Evolutionary conservation across 1,284 basidiomycete species (phyloP).

Genomic region (Heliocybe sulcata): DNA sequence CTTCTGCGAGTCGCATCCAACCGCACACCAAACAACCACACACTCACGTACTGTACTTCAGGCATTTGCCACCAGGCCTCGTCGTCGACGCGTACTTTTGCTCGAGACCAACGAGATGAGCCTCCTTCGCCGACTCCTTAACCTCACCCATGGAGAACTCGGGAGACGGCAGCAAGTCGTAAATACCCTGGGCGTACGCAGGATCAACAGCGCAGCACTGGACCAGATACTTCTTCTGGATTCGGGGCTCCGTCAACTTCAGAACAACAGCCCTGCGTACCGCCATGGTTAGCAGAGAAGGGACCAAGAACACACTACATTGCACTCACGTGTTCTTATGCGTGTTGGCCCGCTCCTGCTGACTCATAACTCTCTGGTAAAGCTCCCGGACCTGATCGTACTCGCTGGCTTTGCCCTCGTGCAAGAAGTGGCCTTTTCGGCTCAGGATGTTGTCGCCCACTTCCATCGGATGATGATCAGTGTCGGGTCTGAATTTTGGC

Average conservation of each 20-base stretch:
- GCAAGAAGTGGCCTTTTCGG: background rate
- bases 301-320: too few species aligned
- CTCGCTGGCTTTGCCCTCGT: background rate
- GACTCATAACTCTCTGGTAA: background rate
- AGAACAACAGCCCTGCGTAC: background rate
- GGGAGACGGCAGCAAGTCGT: background rate
- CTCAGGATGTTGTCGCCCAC: background rate
- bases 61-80: background rate
- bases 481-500: background rate
- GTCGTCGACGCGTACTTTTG: background rate
- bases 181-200: background rate
- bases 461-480: background rate
- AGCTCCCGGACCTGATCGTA: constrained; percentile 1
- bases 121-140: background rate
- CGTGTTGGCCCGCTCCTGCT: background rate
- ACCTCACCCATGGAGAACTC: background rate
- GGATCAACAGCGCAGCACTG: background rate
- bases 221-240: background rate
- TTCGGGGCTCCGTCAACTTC: background rate
- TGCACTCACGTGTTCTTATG: background rate
- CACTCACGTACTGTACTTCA: background rate
- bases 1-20: too few species aligned
- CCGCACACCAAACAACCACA: too few species aligned
- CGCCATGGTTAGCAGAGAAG: too few species aligned
- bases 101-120: background rate